Evolutionary conservation across 176 grass and related monocot species (phyloP), one percentile per base, ranked within the genome.

Genomic region (Triticum urartu): DNA sequence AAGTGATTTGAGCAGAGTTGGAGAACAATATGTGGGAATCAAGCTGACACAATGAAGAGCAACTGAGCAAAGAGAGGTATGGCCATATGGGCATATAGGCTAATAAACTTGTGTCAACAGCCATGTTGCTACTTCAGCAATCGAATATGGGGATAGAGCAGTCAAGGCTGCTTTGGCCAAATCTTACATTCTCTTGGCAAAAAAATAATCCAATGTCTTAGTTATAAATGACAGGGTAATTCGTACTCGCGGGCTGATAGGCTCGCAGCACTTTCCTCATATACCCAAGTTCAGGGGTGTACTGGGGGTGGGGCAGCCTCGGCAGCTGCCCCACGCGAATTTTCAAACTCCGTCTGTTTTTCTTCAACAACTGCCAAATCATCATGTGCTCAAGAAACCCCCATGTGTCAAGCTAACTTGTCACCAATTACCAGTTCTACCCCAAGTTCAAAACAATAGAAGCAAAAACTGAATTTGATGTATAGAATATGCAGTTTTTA

Each of bases 391-490:
- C 78, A 80, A 5, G 43, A 47, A 47, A 80, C 22, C 61, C 17
- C 12, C 64, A 52, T 80, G 20, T 38, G 24, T 64, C 1, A 22
- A 30, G 64, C 64, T 66, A 71, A 22, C 17, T 21, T 67, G 18
- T n/a, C 25, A 81, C 40, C 25, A 68, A 81, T 81, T 82, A 54
- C 43, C 10, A 68, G 43, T 24, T 81, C 80, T 24, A 11, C 9
- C 30, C 28, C 26, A 64, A 25, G 18, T 63, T 36, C 28, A 64
- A 15, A 26, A 36, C 28, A 50, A 13, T 42, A 47, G 39, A 73
- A 72, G 39, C 9, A 42, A 1, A 80, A 2, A 87, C 32, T 80
- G 32, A 56, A 80, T 65, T 24, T 64, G 83, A 54, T 22, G 33
- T 75, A 11, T 45, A 9, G 6, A 75, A 75, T 54, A 64, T 12